phyloP scores from a whole-genome alignment of 2,329 filamentous ascomycete genomes.

The Pseudogymnoascus sp. region DNA sequence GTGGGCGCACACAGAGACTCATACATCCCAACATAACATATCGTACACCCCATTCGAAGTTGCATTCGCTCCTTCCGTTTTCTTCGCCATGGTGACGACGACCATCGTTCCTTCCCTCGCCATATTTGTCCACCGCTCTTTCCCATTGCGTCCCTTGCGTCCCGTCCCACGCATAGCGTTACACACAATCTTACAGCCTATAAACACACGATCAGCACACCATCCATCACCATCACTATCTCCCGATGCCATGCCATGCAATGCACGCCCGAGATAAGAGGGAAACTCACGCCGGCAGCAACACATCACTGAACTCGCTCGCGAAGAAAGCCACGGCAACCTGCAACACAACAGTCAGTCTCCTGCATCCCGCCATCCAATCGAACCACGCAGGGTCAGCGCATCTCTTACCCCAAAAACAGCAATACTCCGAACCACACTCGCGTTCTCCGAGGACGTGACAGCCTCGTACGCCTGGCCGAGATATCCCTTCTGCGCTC shows the following conservation, averaged over 20 bases:
- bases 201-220: not conserved
- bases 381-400: not conserved
- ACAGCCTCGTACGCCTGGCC: slow-evolving; percentile 51
- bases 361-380: not conserved
- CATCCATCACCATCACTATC: not conserved
- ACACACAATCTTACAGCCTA: not conserved
- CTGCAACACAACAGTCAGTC: slow-evolving; percentile 31
- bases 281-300: slow-evolving; percentile 52
- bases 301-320: slow-evolving; percentile 58
- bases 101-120: not conserved
- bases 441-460: slow-evolving; percentile 59
- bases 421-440: slow-evolving; percentile 58
- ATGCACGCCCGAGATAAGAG: not conserved
- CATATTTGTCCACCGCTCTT: not conserved
- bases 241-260: not conserved
- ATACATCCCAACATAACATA: not conserved
- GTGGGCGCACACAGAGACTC: not conserved
- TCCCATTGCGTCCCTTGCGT: not conserved
- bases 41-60: not conserved
- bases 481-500: slow-evolving; percentile 41
- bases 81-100: not conserved
- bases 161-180: not conserved
- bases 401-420: slow-evolving; percentile 54
- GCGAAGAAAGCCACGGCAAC: slow-evolving; percentile 57
- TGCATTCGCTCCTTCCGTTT: not conserved